Evolutionary conservation across 1,284 basidiomycete genomes (phyloP), one percentile per base, ranked within the genome.

Genomic region (Rhodotorula sp.): DNA sequence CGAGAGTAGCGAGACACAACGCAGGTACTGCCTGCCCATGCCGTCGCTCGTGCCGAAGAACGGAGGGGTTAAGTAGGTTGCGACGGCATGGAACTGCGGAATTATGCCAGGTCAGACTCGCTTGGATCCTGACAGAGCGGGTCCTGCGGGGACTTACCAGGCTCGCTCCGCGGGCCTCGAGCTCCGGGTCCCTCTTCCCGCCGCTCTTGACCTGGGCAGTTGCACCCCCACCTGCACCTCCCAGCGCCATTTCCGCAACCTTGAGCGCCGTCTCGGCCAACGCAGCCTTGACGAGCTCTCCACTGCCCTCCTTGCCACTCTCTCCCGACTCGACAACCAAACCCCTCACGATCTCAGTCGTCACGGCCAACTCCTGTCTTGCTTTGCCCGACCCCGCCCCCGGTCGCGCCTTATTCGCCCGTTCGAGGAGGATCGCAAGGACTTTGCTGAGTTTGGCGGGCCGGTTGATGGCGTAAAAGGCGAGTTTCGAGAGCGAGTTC

Each of bases 391-490:
- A 47, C 83, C 84, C 71, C 84, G 86, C 2, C 19, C 22, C 20
- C 19, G 48, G 30, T 5, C 54, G 47, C 78, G 96, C 92, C 59
- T 84, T 79, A 66, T 82, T 84, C 3, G 90, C 85, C 72, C 90
- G 85, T 78, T 89, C 90, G 79, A 94, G 90, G 59, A 99, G 83
- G 79, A 94, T 91, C 64, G 84, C 84, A 22, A 89, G 89, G 44
- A 98, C 85, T 79, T 95, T 95, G 68, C 88, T 85, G 32, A 97
- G 85, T 82, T 96, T 95, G 46, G 90, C 89, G 1, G 94, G 92
- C 76, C 89, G 88, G 81, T 94, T 93, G 19, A 89, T 88, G 17
- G 91, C 92, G 84, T 93, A 94, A 82, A 97, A 97, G 8, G 91
- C 92, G 71, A 99, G 85, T 57, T 90, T 88, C 64, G 91, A 92